A percentile compares a stretch with the other conserved stretches of the same genome.
phyloP scores from a whole-genome alignment of 768 basidiomycete species.

The Pleurotus djamor region DNA sequence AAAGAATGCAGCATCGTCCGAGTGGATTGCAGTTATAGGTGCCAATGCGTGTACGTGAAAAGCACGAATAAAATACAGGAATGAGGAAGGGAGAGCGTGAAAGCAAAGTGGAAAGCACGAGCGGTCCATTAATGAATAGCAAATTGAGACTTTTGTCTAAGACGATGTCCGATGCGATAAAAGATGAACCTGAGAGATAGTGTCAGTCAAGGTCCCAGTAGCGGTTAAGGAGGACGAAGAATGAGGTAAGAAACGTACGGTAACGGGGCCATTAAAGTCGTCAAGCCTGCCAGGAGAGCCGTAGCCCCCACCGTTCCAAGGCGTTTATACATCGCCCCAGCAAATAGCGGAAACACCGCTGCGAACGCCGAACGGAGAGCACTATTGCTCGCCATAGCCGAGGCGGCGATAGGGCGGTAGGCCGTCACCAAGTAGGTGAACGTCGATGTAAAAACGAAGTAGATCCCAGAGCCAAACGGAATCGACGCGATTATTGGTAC shows the following conservation, averaged over 20 bases:
- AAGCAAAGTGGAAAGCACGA: too few species aligned
- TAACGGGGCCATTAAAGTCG: conserved; percentile 57
- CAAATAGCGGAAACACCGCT: conserved; percentile 61
- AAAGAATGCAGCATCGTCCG: too few species aligned
- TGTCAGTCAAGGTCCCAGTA: too few species aligned
- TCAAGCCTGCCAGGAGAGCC: conserved; percentile 66
- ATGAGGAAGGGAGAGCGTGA: too few species aligned
- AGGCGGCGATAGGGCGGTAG: conserved; percentile 65
- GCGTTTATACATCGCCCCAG: conserved; percentile 66
- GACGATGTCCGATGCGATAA: conserved; percentile 39
- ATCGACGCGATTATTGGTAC: conserved; percentile 62
- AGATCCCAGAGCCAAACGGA: conserved; percentile 63
- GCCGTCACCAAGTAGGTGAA: conserved; percentile 73
- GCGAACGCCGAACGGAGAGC: conserved; percentile 61
- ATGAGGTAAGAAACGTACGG: conserved; percentile 37
- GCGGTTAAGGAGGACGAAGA: background rate
- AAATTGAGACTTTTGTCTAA: conserved; percentile 43
- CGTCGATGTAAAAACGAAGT: conserved; percentile 68
- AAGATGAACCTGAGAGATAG: conserved; percentile 38
- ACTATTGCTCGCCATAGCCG: conserved; percentile 67
- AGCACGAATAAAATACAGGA: too few species aligned
- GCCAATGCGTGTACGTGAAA: too few species aligned
- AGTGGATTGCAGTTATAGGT: too few species aligned
- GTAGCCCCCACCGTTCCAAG: conserved; percentile 73
- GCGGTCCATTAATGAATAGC: conserved; percentile 13